Percentiles rank a stretch among this genome's conserved stretches.
phyloP scores from a whole-genome alignment of 2,329 filamentous ascomycete species.

The Trichoderma oligosporum region DNA sequence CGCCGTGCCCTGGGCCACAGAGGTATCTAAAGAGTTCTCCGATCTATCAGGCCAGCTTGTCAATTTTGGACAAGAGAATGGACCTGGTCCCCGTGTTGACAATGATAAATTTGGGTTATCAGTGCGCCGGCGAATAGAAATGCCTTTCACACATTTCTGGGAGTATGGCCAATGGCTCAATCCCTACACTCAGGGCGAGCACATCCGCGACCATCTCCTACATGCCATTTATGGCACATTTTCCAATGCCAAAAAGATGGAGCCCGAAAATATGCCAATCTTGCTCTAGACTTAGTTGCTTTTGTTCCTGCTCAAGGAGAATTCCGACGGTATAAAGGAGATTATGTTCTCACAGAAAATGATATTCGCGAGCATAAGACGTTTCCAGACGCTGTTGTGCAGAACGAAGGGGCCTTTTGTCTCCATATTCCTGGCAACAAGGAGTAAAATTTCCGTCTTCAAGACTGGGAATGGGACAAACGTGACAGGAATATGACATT shows the following conservation, averaged over 20 bases:
- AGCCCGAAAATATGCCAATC: slow-evolving; percentile 8
- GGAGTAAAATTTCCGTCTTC: not conserved
- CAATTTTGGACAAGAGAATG: slow-evolving; percentile 6
- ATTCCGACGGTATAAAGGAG: not conserved
- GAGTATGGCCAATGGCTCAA: slow-evolving; percentile 1
- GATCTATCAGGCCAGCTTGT: slow-evolving; percentile 1
- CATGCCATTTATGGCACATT: slow-evolving; percentile 7
- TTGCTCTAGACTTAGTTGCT: not conserved
- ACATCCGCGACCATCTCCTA: not conserved
- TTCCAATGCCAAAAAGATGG: not conserved
- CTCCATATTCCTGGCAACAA: not conserved
- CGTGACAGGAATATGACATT: slow-evolving; percentile 4
- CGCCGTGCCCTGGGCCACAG: slow-evolving; percentile 8
- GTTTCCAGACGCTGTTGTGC: not conserved
- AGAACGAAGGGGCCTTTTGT: not conserved
- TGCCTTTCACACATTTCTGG: not conserved
- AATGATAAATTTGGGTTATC: not conserved
- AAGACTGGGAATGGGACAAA: not conserved
- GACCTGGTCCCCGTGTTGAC: not conserved
- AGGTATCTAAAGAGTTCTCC: not conserved
- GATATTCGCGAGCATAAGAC: not conserved
- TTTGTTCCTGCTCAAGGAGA: not conserved
- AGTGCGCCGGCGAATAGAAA: not conserved
- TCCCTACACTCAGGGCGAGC: not conserved
- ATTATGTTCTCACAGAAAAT: not conserved